A percentile compares a stretch with the other conserved stretches of the same genome.
Evolutionary conservation across 2,329 filamentous ascomycete genomes (phyloP).

Genomic region (Aspergillus hortae): DNA sequence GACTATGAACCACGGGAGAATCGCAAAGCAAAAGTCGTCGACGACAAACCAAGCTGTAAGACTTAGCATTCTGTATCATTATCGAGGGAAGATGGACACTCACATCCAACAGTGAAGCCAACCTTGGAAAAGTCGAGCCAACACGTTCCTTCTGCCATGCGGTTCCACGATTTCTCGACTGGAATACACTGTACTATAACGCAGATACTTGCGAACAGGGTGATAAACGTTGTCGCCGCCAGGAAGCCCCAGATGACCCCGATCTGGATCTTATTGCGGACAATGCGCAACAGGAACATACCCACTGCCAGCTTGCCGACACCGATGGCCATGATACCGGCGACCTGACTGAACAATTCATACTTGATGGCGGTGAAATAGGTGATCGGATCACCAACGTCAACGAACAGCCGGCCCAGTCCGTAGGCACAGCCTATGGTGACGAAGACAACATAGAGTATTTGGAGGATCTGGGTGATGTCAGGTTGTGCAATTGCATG

Average conservation of each 20-base stretch:
- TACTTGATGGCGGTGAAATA: slow-evolving; percentile 21
- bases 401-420: slow-evolving; percentile 9
- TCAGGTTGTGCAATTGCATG: too few species aligned
- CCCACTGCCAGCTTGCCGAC: slow-evolving; percentile 19
- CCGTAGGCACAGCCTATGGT: slow-evolving; percentile 15
- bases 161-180: slow-evolving; percentile 15
- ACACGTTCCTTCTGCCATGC: slow-evolving; percentile 12
- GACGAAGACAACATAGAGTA: slow-evolving; percentile 18
- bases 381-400: slow-evolving; percentile 13
- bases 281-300: slow-evolving; percentile 18
- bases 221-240: slow-evolving; percentile 13
- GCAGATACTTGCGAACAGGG: slow-evolving; percentile 16
- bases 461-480: slow-evolving; percentile 12
- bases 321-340: slow-evolving; percentile 21
- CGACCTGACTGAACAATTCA: slow-evolving; percentile 20
- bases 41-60: slow-evolving; percentile 14
- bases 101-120: slow-evolving; percentile 22
- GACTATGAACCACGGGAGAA: slow-evolving; percentile 44
- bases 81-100: neutral
- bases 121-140: slow-evolving; percentile 22
- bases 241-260: slow-evolving; percentile 17
- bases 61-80: neutral
- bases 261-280: slow-evolving; percentile 19
- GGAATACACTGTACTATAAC: slow-evolving; percentile 13
- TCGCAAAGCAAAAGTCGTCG: slow-evolving; percentile 21